Conservation (phyloP, 2,329 filamentous ascomycete species). For the Harringtonia lauricola region DNA sequence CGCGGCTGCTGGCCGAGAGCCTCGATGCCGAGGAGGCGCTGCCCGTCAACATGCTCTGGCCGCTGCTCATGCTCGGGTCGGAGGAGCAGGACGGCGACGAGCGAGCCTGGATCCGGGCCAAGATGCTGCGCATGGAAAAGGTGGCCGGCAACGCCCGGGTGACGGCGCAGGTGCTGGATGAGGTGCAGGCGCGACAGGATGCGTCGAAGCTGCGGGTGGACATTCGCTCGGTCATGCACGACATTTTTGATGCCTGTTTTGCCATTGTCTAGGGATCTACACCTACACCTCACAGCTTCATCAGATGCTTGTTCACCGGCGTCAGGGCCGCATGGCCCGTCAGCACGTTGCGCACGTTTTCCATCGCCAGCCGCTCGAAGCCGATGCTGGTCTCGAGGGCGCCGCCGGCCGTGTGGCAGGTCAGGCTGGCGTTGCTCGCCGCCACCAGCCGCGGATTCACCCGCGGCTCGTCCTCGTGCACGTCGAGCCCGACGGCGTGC, state of each 20-base stretch:
- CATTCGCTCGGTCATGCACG: slow-evolving; percentile 33
- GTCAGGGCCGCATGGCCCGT: slow-evolving; percentile 31
- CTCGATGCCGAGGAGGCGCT: slow-evolving; percentile 31
- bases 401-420: slow-evolving; percentile 43
- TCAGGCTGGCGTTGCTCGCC: slow-evolving; percentile 27
- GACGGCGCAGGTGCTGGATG: slow-evolving; percentile 32
- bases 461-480: slow-evolving; percentile 37
- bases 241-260: slow-evolving; percentile 39
- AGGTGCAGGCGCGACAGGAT: slow-evolving; percentile 33
- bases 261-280: slow-evolving; percentile 31
- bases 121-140: slow-evolving; percentile 35
- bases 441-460: slow-evolving; percentile 22
- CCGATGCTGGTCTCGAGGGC: slow-evolving; percentile 41
- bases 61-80: slow-evolving; percentile 41
- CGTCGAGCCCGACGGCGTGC: slow-evolving; percentile 35
- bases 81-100: slow-evolving; percentile 40
- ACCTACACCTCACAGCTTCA: slow-evolving; percentile 16
- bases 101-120: slow-evolving; percentile 36
- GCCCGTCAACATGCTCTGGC: slow-evolving; percentile 47
- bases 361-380: slow-evolving; percentile 42
- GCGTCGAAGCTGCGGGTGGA: slow-evolving; percentile 27
- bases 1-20: slow-evolving; percentile 30
- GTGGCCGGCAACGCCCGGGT: slow-evolving; percentile 32
- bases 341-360: slow-evolving; percentile 39
- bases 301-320: slow-evolving; percentile 40